Evolutionary conservation across 1,284 basidiomycete species (phyloP), one percentile per base, ranked within the genome.

Genomic region (Apiotrichum montevideense): DNA sequence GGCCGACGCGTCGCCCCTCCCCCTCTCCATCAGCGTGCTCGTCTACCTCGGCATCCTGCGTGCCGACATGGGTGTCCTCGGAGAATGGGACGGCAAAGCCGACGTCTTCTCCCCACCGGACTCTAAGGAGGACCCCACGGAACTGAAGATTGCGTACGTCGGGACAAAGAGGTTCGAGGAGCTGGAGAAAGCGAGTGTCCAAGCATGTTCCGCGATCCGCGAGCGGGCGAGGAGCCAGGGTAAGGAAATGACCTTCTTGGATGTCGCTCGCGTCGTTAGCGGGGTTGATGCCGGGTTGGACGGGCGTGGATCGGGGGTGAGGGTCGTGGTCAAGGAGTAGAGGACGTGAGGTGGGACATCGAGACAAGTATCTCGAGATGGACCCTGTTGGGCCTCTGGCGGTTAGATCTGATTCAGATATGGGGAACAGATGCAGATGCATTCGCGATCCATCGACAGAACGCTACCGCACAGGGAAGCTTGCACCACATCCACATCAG

Each of bases 1-100:
- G 9, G 56, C 62, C 10, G 52, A 68, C 35, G 21, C 65, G 32
- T 66, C 66, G 8, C 64, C 66, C 4, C 42, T 71, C 14, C 64
- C 69, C 1, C 58, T 69, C 6, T 58, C 66, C 2, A 7, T 63
- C 14, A 56, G 56, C n/a, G 44, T 63, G 14, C 59, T 69, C 4
- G 46, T 69, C 10, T 49, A 60, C 32, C 44, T 60, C 15, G 62
- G 65, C 11, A 62, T 71, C 15, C 37, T 67, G 3, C 51, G 54
- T 35, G 56, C 56, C 1, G 44, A 49, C 14, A 13, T 29, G 29
- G 29, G 29, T 29, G 29, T 29, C 29, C 29, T 29, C 3, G 29
- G 29, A 29, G 29, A 29, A 29, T 21, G 2, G 59, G 59, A 21
- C 50, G 21, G 50, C 39, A 34, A 54, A n/a, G 34, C 47, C 11